phyloP scores from a whole-genome alignment of 148 eudicot species.

The Rhododendron williamsianum region DNA sequence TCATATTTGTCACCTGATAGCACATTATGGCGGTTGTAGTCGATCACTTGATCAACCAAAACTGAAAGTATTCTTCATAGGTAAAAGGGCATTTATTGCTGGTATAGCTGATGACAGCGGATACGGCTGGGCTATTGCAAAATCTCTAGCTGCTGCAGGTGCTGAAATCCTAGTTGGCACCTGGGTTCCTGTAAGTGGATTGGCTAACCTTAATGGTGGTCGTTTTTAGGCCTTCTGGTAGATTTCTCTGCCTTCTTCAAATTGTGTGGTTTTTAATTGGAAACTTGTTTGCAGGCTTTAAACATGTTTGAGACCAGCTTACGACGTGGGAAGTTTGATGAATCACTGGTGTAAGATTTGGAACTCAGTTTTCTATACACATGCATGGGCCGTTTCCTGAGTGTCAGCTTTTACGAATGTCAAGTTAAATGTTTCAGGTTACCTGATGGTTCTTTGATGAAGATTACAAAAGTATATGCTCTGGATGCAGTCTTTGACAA shows the following conservation, averaged over 20 bases:
- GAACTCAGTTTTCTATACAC: background rate
- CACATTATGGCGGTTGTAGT: background rate
- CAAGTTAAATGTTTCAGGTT: conserved; percentile 41
- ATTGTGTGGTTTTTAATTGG: background rate
- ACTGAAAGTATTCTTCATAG: conserved; percentile 24
- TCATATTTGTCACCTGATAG: background rate
- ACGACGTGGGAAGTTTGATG: conserved; percentile 92
- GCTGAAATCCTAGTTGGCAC: conserved; percentile 97
- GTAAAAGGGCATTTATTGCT: conserved; percentile 92
- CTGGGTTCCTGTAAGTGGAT: conserved; percentile 88
- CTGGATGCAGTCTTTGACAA: conserved; percentile 87
- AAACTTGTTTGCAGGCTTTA: conserved; percentile 49
- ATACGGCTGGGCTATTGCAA: conserved; percentile 98
- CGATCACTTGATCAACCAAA: background rate
- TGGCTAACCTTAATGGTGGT: conserved; percentile 10
- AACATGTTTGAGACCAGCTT: conserved; percentile 91
- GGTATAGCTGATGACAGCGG: conserved; percentile 97
- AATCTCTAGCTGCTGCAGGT: conserved; percentile 94
- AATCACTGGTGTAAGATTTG: conserved; percentile 74
- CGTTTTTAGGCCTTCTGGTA: background rate
- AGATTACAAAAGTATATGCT: conserved; percentile 81
- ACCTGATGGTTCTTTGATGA: conserved; percentile 95
- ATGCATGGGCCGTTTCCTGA: background rate
- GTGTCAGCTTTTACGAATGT: background rate
- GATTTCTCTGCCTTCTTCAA: background rate